phyloP scores from a whole-genome alignment of 148 eudicot species.

The Vaccinium macrocarpon region DNA sequence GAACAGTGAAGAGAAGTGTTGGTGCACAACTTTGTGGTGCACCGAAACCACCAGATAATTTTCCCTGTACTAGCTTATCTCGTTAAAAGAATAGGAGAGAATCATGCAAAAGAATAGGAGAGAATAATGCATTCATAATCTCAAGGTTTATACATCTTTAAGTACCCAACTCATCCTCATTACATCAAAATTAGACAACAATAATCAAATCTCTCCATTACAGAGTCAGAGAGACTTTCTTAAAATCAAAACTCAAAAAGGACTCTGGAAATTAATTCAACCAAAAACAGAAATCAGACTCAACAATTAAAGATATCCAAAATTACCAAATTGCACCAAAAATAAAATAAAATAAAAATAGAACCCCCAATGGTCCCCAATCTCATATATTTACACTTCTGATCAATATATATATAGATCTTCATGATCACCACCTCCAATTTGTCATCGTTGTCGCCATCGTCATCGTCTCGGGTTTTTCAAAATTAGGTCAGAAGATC shows the following conservation, averaged over 20 bases:
- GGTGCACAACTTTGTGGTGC: no score
- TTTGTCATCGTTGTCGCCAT: conserved; percentile 10
- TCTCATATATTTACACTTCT: background rate
- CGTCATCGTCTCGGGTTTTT: background rate
- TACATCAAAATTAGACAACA: conserved; percentile 1
- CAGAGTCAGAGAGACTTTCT: background rate
- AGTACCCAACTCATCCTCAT: background rate
- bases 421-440: background rate
- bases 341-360: background rate
- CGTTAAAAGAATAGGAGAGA: no score
- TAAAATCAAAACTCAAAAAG: background rate
- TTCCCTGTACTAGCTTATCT: no score
- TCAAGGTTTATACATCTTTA: background rate
- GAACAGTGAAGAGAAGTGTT: no score
- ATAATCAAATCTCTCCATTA: background rate
- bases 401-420: conserved; percentile 9
- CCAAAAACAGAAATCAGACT: background rate
- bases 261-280: background rate
- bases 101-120: background rate
- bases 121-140: background rate
- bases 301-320: background rate
- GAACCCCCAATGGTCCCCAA: background rate
- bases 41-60: no score
- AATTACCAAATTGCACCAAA: background rate
- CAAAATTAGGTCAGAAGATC: conserved; percentile 51